These are phyloP conservation scores for Pezicula radicicola DNA, from an alignment of 2,329 filamentous ascomycete genomes.

Conservation along the genomic window DNA sequence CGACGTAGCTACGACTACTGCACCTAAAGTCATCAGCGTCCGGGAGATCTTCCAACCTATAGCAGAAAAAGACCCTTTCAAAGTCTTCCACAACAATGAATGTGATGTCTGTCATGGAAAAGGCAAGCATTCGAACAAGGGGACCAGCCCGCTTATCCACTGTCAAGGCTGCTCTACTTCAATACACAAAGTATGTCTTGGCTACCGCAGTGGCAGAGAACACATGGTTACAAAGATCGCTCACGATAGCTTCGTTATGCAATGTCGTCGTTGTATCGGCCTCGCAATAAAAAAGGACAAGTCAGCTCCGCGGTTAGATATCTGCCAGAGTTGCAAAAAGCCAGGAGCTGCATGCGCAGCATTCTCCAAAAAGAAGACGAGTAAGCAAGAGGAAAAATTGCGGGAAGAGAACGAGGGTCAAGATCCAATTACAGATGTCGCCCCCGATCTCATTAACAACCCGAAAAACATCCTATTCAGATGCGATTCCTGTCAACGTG, in stretches of 20 bases:
- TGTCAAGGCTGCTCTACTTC: constrained; percentile 88
- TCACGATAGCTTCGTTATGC: constrained; percentile 75
- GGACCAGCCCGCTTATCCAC: constrained; percentile 61
- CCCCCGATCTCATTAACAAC: constrained; percentile 68
- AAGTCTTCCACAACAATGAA: constrained; percentile 60
- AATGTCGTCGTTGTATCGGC: constrained; percentile 84
- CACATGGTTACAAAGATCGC: constrained; percentile 86
- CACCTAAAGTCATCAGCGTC: constrained; percentile 58
- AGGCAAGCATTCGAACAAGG: constrained; percentile 55
- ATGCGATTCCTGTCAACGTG: constrained; percentile 72
- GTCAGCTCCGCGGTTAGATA: constrained; percentile 65
- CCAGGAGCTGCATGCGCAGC: constrained; percentile 68
- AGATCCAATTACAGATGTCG: constrained; percentile 70
- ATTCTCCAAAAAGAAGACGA: constrained; percentile 70
- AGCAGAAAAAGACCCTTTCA: constrained; percentile 62
- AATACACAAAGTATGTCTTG: constrained; percentile 83
- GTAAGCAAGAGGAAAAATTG: constrained; percentile 79
- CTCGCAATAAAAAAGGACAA: constrained; percentile 64
- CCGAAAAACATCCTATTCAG: constrained; percentile 75
- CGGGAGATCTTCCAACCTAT: constrained; percentile 71
- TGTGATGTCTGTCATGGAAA: constrained; percentile 71
- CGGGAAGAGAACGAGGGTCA: constrained; percentile 74
- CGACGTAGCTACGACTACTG: constrained; percentile 40
- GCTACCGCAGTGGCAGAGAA: constrained; percentile 69
- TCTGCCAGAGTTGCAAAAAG: constrained; percentile 67